Conservation (phyloP, 2,329 filamentous ascomycete genomes). For the Hypoxylon sp. region DNA sequence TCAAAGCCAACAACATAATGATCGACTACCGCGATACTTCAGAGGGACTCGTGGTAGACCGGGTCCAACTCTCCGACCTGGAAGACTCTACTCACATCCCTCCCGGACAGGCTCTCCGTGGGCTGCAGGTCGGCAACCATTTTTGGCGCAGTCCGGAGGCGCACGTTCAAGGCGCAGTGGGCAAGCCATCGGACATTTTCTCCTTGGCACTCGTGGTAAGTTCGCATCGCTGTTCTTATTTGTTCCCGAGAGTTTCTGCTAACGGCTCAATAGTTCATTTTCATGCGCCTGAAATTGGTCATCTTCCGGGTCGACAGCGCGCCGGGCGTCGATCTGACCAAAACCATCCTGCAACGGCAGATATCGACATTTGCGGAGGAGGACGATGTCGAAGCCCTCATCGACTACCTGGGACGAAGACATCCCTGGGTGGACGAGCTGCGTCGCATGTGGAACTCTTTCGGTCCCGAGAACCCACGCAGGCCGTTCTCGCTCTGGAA, state of each 20-base stretch:
- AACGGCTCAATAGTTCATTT: slow-evolving; percentile 56
- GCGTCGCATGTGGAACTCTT: slow-evolving; percentile 55
- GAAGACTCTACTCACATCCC: slow-evolving; percentile 57
- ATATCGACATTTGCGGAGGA: slow-evolving; percentile 62
- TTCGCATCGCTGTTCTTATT: slow-evolving; percentile 28
- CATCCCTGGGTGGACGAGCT: slow-evolving; percentile 57
- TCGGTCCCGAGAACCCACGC: slow-evolving; percentile 57
- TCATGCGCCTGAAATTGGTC: slow-evolving; percentile 57
- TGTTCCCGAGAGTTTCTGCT: slow-evolving; percentile 11
- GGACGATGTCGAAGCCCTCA: slow-evolving; percentile 56
- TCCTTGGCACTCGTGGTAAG: slow-evolving; percentile 59
- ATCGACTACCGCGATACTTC: slow-evolving; percentile 54
- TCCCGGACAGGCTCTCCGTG: slow-evolving; percentile 53
- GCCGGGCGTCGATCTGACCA: slow-evolving; percentile 54
- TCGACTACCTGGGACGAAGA: slow-evolving; percentile 56
- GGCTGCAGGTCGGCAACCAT: slow-evolving; percentile 57
- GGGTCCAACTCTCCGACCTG: slow-evolving; percentile 57
- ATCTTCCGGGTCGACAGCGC: slow-evolving; percentile 56
- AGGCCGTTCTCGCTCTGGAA: slow-evolving; percentile 58
- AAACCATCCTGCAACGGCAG: slow-evolving; percentile 59
- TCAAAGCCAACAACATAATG: slow-evolving; percentile 60
- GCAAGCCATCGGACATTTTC: slow-evolving; percentile 59
- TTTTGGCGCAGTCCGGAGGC: slow-evolving; percentile 62
- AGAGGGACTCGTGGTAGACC: slow-evolving; percentile 51
- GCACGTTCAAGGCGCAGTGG: slow-evolving; percentile 55